Evolutionary conservation across 1,284 basidiomycete genomes (phyloP), one percentile per base, ranked within the genome.

Genomic region (Bjerkandera adusta): DNA sequence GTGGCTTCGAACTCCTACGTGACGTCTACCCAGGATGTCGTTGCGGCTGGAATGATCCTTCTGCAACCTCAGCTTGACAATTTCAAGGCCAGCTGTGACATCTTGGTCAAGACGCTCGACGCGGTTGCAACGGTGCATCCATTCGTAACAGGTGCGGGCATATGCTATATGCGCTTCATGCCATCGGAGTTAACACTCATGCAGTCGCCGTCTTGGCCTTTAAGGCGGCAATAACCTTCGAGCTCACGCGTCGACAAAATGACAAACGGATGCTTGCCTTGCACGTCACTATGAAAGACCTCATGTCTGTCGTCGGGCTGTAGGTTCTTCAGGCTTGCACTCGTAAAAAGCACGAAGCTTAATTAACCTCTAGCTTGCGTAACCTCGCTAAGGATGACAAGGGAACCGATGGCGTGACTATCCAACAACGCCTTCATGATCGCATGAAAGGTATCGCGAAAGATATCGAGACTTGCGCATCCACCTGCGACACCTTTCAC

Each of bases 261-360:
- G 68, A 74, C 48, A 61, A 60, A 41, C 72, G 70, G 38, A 64
- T 73, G 0, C 18, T 68, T 2, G 64, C 64, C 0, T 52, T 76
- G 4, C 66, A 68, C 36, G 43, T 68, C 8, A 54, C 60, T 36
- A 75, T 75, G 70, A 65, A 67, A 47, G 67, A 69, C 40, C 68
- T 71, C 65, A 72, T 76, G 68, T 55, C 56, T 5, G 57, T 62
- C 1, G 59, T 75, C 29, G 62, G 69, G 18, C 59, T 67, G 73
- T 73, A 36, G 5, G 69, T 60, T 7, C 5, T 33, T 16, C 18
- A 18, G 15, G 26, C 13, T 15, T 27, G 12, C 38, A 0, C 18
- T 29, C 6, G 15, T 16, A 7, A 11, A 10, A 3, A n/a, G n/a
- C n/a, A n/a, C n/a, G n/a, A n/a, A n/a, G n/a, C n/a, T 29, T 21